Base-by-base conservation (phyloP, 129 eudicot genomes). In the Flaveria trinervia region DNA sequence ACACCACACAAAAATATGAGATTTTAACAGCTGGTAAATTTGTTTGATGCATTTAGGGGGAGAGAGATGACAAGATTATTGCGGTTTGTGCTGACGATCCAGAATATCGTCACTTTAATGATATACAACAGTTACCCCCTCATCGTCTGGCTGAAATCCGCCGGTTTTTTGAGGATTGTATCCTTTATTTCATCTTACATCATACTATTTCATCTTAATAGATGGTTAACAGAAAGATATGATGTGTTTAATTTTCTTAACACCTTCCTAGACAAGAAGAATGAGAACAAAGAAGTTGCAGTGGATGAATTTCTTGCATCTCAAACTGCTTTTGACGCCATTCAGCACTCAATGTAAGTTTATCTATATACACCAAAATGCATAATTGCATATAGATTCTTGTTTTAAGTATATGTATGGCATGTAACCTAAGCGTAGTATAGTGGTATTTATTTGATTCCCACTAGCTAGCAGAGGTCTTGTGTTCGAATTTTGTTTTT, bases 11-110 rank as follows among this genome's bases (percentile, higher is more conserved):
- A 72, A n/a, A n/a, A 11, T 52, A n/a, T 16, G 12, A 65, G 72
- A 36, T 25, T 46, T 49, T 71, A 22, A 57, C 73, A 18, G 33
- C 10, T 23, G 6, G n/a, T 46, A 9, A 30, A 16, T 20, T 49
- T 44, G n/a, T 44, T 76, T 48, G 10, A 26, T 75, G 61, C 73
- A 8, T 71, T 26, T 41, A 90, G 97, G 98, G 98, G 70, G 93
- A 91, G 81, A 93, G 81, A 78, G 97, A 93, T 74, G 98, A 93
- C 69, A 93, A 93, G 82, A 93, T 93, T 51, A 93, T 91, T 13
- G 96, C 98, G 10, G 98, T 93, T 26, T 86, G 98, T 78, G 96
- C 98, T n/a, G 98, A 93, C 70, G 98, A 93, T 75, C 97, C 98
- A 2, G 98, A 93, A 86, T 91, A 88, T 65, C 87, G 90, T 44